Evolutionary conservation across 2,329 filamentous ascomycete species (phyloP), one percentile per base, ranked within the genome.

Genomic region (Zymoseptoria ardabiliae): DNA sequence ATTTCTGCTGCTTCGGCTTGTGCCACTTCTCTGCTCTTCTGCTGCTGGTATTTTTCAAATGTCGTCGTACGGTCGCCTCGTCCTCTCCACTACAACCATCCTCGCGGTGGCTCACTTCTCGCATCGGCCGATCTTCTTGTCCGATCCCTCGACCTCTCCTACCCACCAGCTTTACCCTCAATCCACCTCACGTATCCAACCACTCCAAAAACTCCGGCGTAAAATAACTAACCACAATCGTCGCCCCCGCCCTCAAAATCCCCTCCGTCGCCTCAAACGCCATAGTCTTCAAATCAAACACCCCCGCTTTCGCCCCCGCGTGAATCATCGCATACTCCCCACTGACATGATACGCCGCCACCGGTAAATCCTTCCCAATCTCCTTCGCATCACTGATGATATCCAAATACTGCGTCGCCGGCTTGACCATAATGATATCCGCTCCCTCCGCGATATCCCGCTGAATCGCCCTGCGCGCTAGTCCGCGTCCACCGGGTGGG

Each of bases 371-470:
- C 72, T 87, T 88, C 60, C 90, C 93, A 57, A 97, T 83, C 57
- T 97, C 91, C 79, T 96, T 97, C 56, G 94, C 94, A 72, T 99
- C 94, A 66, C 90, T 91, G 74, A 99, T 97, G 69, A 99, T 96
- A 76, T 99, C 94, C 52, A 99, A 82, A 74, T 96, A 99, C 75
- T 93, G 91, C 69, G 89, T 89, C 9, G 94, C 94, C 2, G 94
- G 94, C 81, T 99, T 99, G 63, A 99, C 94, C 93, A 99, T 97
- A 76, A 99, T 96, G 67, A 97, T 91, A 71, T 99, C 94, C 20
- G 94, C 94, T 23, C 94, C 94, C 77, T 99, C 94, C 64, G 82
- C 83, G 66, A 99, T 93, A 72, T 99, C 94, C 66, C 94, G 85
- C 49, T 85, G 79, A 65, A 99, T 97, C 54, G 94, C 94, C 66